Evolutionary conservation across 441 rosid species (phyloP).

Genomic region (Gossypium trilobum): DNA sequence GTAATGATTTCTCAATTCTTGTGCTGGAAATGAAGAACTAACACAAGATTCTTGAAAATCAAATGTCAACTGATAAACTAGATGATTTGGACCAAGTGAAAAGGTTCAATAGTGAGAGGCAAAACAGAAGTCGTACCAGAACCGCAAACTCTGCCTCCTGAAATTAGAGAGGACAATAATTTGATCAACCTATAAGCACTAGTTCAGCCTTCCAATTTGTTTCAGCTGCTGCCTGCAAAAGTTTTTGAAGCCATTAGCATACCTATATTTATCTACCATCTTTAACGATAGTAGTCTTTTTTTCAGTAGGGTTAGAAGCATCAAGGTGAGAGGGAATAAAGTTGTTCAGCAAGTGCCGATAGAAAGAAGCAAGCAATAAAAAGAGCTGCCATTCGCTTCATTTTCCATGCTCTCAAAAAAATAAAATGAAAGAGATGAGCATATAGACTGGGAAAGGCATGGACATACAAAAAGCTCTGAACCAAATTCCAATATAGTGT

Average conservation of each 20-base stretch:
- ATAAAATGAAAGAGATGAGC: neutral
- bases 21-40: neutral
- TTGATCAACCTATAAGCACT: neutral
- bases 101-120: neutral
- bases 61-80: neutral
- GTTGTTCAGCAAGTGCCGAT: neutral
- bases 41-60: neutral
- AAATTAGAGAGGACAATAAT: neutral
- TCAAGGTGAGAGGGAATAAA: neutral
- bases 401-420: neutral
- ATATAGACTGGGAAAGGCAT: neutral
- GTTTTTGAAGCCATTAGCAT: neutral
- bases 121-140: neutral
- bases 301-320: neutral
- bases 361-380: conserved; percentile 1
- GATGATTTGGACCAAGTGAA: neutral
- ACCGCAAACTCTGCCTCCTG: neutral
- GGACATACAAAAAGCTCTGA: neutral
- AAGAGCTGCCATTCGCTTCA: neutral
- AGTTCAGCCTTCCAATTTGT: neutral
- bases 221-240: neutral
- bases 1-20: neutral
- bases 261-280: conserved; percentile 1
- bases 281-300: neutral
- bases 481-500: neutral